A percentile compares a stretch with the other conserved stretches of the same genome.
Evolutionary conservation across 208 protist species (phyloP).

Genomic region (Blechomonas ayalai): DNA sequence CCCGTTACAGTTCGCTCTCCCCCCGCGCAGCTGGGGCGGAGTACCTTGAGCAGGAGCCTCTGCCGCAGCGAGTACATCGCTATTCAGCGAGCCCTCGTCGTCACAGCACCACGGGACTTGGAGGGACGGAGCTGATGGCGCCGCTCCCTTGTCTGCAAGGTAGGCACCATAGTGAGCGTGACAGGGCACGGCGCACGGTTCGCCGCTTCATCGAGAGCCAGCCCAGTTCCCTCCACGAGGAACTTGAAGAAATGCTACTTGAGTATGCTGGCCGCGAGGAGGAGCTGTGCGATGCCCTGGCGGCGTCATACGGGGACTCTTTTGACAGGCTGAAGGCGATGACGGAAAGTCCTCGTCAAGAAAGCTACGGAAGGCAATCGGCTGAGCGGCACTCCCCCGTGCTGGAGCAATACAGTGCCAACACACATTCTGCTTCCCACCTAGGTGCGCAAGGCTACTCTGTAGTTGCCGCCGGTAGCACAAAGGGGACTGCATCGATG

Average conservation of each 20-base stretch:
- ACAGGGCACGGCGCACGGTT: conserved; percentile 45
- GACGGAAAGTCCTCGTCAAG: too few relatives aligned
- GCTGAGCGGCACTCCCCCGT: too few relatives aligned
- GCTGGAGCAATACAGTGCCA: too few relatives aligned
- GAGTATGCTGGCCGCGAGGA: conserved; percentile 61
- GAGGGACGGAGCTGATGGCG: conserved; percentile 65
- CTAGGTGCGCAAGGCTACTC: too few relatives aligned
- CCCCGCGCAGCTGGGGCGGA: conserved; percentile 8
- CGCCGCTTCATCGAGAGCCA: conserved; percentile 63
- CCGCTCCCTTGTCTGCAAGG: conserved; percentile 63
- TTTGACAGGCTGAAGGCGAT: conserved; percentile 48
- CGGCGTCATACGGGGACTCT: conserved; percentile 49
- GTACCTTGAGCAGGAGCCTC: background rate
- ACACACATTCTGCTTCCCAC: too few relatives aligned
- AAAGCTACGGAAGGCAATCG: too few relatives aligned
- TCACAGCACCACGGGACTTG: conserved; percentile 13
- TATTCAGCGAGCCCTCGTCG: conserved; percentile 11
- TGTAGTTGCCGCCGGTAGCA: too few relatives aligned
- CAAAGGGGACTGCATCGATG: too few relatives aligned
- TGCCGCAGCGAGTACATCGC: conserved; percentile 8
- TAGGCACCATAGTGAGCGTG: conserved; percentile 1
- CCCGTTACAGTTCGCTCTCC: conserved; percentile 17
- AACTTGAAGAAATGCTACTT: conserved; percentile 39
- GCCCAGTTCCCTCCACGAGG: conserved; percentile 21
- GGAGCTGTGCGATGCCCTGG: conserved; percentile 51